A percentile compares a stretch with the other conserved stretches of the same genome.
phyloP scores from a whole-genome alignment of 2,329 filamentous ascomycete species.

The Pseudogymnoascus sp. region DNA sequence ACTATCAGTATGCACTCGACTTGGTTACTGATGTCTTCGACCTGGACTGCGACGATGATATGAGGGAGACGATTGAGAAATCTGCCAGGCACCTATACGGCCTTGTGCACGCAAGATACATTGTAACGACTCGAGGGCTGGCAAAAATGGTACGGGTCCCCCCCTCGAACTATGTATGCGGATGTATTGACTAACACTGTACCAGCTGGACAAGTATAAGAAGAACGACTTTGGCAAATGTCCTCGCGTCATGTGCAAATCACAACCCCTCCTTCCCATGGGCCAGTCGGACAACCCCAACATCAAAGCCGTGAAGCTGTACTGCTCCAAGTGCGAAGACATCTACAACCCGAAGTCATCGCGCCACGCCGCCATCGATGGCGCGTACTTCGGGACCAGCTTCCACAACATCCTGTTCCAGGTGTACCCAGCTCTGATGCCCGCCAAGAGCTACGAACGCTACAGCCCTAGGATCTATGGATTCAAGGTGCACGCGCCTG shows the following conservation, averaged over 20 bases:
- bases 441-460: slow-evolving; percentile 74
- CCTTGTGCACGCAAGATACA: slow-evolving; percentile 90
- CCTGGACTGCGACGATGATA: slow-evolving; percentile 95
- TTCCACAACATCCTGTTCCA: slow-evolving; percentile 99
- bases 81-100: slow-evolving; percentile 93
- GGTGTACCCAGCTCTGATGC: slow-evolving; percentile 86
- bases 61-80: slow-evolving; percentile 97
- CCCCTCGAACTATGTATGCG: background rate
- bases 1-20: slow-evolving; percentile 97
- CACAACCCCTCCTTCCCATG: slow-evolving; percentile 88
- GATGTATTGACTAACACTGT: slow-evolving; percentile 15
- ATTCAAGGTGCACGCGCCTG: slow-evolving; percentile 88
- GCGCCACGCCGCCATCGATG: slow-evolving; percentile 89
- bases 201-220: slow-evolving; percentile 94
- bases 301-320: slow-evolving; percentile 87
- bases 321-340: slow-evolving; percentile 95
- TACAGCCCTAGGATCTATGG: slow-evolving; percentile 90
- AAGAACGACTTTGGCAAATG: slow-evolving; percentile 98
- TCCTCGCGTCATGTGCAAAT: slow-evolving; percentile 89
- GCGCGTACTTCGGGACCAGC: slow-evolving; percentile 94
- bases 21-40: slow-evolving; percentile 98
- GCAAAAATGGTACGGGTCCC: slow-evolving; percentile 76
- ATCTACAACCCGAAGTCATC: slow-evolving; percentile 98
- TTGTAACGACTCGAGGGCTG: slow-evolving; percentile 88
- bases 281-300: slow-evolving; percentile 85